Evolutionary conservation across 2,329 filamentous ascomycete genomes (phyloP), one percentile per base, ranked within the genome.

Genomic region (Monilinia vaccinii-corymbosi): DNA sequence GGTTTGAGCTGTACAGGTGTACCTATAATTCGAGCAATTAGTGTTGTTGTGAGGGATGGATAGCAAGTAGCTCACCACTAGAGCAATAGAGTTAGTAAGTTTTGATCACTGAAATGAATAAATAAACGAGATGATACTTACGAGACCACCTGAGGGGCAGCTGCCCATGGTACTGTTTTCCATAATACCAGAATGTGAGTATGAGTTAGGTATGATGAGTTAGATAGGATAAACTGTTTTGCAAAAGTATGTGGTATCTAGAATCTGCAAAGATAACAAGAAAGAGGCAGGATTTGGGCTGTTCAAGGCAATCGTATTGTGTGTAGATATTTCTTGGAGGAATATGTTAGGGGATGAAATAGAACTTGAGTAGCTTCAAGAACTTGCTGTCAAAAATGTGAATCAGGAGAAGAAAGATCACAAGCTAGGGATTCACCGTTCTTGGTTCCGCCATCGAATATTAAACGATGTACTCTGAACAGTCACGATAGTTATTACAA

Each of bases 1-100:
- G 2, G 2, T 61, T 56, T 66, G 58, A n/a, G 52, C 53, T 40
- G 52, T 58, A 31, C 62, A 65, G n/a, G 59, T 61, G 45, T 63
- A 65, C 61, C 60, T 63, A 21, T 42, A 28, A 16, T 49, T 49
- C 11, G 1, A 49, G 40, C 6, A 42, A 21, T 52, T 14, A 48
- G 18, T 32, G 13, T 16, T 48, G 23, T 16, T 57, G 13, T 38
- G 14, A 49, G 3, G 23, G 8, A 4, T 13, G n/a, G 11, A 21
- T 16, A 21, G 18, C 2, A 10, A 18, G 13, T 3, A 28, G 28
- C 55, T 18, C 13, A 57, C 45, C 55, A 57, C 51, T 53, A 32
- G 28, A 21, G 32, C 13, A 32, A 6, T 1, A 5, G 7, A n/a
- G 38, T 53, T 8, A 53, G 51, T 14, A 14, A 44, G 14, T 9